phyloP scores from a whole-genome alignment of 305 asterid species.

The Caryopteris hybrid region DNA sequence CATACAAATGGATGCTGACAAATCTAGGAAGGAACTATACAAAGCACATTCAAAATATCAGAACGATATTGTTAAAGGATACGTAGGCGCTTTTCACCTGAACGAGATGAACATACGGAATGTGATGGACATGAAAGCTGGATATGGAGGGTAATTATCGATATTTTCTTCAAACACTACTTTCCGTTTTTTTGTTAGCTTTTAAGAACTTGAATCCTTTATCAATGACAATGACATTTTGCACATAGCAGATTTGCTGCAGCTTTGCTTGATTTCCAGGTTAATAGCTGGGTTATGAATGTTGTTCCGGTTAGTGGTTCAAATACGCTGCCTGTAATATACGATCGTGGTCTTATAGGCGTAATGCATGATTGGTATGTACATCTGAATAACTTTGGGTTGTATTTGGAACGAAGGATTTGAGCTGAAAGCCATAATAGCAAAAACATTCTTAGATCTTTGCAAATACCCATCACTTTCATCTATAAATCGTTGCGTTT shows the following conservation, averaged over 20 bases:
- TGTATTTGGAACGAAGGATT: background rate
- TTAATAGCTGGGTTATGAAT: constrained; percentile 67
- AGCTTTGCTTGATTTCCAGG: constrained; percentile 45
- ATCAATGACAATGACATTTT: background rate
- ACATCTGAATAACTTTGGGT: background rate
- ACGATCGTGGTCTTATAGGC: constrained; percentile 62
- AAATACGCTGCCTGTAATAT: constrained; percentile 59
- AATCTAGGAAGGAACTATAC: constrained; percentile 55
- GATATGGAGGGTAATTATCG: constrained; percentile 60
- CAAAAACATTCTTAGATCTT: too few relatives aligned
- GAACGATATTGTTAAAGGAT: constrained; percentile 46
- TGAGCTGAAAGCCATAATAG: too few relatives aligned
- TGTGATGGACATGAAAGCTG: constrained; percentile 75
- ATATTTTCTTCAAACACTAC: background rate
- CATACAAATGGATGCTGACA: constrained; percentile 61
- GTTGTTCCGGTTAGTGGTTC: constrained; percentile 53
- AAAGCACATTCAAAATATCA: constrained; percentile 55
- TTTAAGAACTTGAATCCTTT: background rate
- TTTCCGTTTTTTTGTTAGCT: background rate
- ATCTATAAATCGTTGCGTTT: too few relatives aligned
- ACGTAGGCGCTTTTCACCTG: constrained; percentile 41
- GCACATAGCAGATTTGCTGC: constrained; percentile 48
- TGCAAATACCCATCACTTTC: too few relatives aligned
- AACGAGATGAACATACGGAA: constrained; percentile 34
- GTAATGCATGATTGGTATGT: constrained; percentile 70